Conservation (phyloP, 164 flowering plant genomes). For the Cinnamomum chago region DNA sequence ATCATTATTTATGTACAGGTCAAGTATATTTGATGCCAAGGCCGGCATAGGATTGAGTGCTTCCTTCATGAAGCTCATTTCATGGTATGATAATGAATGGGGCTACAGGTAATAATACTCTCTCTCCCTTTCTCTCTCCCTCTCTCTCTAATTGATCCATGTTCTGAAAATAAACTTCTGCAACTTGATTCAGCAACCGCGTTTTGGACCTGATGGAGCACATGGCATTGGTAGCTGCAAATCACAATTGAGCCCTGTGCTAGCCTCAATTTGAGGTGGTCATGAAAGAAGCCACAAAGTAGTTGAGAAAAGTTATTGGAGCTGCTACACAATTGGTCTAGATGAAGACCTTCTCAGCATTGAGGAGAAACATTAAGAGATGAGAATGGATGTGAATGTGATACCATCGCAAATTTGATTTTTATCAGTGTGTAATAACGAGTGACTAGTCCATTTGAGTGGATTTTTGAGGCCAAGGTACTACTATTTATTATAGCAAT, state of each 20-base stretch:
- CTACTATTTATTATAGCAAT: not conserved
- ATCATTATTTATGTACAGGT: conserved; percentile 36
- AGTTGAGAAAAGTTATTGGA: not conserved
- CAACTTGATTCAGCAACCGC: conserved; percentile 26
- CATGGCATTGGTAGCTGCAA: conserved; percentile 32
- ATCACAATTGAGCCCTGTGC: not conserved
- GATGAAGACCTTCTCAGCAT: not conserved
- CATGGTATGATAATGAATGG: conserved; percentile 99
- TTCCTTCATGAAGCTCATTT: conserved; percentile 83
- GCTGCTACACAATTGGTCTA: not conserved
- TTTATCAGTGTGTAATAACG: not conserved
- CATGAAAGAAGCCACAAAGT: not conserved
- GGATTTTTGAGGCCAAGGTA: not conserved
- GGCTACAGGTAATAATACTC: conserved; percentile 78
- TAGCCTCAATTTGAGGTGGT: not conserved
- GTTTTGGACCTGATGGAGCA: conserved; percentile 37
- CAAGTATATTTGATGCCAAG: conserved; percentile 93
- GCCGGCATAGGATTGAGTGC: conserved; percentile 86
- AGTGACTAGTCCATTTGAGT: not conserved
- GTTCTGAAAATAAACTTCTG: not conserved
- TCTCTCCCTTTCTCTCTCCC: not conserved
- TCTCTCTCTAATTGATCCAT: not conserved
- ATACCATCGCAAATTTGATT: not conserved
- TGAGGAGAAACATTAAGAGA: not conserved
- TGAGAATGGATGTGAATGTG: not conserved